Conservation (phyloP, 495 filamentous ascomycete species). For the Massariosphaeria phaeospora region DNA sequence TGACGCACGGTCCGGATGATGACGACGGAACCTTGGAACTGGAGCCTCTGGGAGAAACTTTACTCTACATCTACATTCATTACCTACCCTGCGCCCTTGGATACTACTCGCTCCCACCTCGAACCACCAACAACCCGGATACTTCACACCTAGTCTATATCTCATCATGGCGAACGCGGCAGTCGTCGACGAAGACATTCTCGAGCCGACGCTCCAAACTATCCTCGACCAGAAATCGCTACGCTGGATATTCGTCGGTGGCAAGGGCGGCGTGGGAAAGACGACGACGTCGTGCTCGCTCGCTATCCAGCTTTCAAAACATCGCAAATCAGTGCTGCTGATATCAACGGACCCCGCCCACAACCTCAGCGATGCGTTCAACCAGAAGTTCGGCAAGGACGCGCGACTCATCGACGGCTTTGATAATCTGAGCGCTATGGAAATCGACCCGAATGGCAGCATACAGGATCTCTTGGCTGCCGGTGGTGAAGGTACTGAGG, state of each 20-base stretch:
- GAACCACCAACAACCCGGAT: too few species aligned
- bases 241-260: conserved; percentile 98
- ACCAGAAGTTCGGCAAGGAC: conserved; percentile 99
- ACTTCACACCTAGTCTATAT: too few species aligned
- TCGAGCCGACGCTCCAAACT: conserved; percentile 90
- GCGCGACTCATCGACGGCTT: conserved; percentile 88
- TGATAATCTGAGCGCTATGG: conserved; percentile 93
- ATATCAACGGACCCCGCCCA: conserved; percentile 98
- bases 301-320: conserved; percentile 95
- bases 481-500: conserved; percentile 67
- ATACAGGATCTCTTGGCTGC: conserved; percentile 89
- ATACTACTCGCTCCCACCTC: background rate
- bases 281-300: conserved; percentile 97
- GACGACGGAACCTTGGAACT: too few species aligned
- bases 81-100: background rate
- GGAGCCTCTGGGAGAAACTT: too few species aligned
- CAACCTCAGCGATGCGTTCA: conserved; percentile 97
- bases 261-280: conserved; percentile 99
- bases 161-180: conserved; percentile 57
- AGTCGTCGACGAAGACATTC: conserved; percentile 62
- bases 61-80: too few species aligned
- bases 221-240: conserved; percentile 90
- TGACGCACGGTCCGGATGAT: too few species aligned
- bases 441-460: conserved; percentile 97
- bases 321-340: conserved; percentile 88